Evolutionary conservation across 106 monocot species (phyloP), one percentile per base, ranked within the genome.

Genomic region (Platanthera zijinensis): DNA sequence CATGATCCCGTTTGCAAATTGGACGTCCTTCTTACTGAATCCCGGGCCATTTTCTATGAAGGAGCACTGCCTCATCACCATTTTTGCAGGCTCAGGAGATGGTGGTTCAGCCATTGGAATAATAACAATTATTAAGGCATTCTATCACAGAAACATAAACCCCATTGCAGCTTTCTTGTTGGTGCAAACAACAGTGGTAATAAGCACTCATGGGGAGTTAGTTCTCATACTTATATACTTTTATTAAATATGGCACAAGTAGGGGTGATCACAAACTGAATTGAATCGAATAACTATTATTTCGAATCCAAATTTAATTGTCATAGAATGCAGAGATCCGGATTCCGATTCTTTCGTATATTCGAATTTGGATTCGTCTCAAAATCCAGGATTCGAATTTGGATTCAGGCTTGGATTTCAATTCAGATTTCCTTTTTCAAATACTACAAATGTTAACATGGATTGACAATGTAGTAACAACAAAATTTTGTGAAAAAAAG

Each of bases 31-130:
- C 48, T 87, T 84, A 13, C 76, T 87, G 13, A 87, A 87, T 75
- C 87, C 87, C 0, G 86, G 86, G 15, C 86, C 86, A 5, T 86
- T 84, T 71, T 80, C 78, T 51, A 62, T 86, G 71, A 83, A 87
- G 70, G 86, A 87, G 78, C 86, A 87, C 78, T 78, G 80, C 14
- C 75, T 84, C 47, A 81, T 87, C 77, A 83, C 83, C 46, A 83
- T 87, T 48, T 76, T 84, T 17, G 84, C 84, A 8, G 82, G 82
- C 56, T 47, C 84, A 0, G 81, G 84, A 1, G 72, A 69, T 14
- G 51, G 64, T 2, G 76, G 76, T 5, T 78, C 75, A 39, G 84
- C 84, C 3, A 46, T 84, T 15, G 11, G 48, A 49, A 84, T 84
- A 30, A 63, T 87, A 21, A 87, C 79, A 10, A 79, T 82, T 7